Base-by-base conservation (phyloP, 768 basidiomycete genomes). In the Boletus coccyginus region DNA sequence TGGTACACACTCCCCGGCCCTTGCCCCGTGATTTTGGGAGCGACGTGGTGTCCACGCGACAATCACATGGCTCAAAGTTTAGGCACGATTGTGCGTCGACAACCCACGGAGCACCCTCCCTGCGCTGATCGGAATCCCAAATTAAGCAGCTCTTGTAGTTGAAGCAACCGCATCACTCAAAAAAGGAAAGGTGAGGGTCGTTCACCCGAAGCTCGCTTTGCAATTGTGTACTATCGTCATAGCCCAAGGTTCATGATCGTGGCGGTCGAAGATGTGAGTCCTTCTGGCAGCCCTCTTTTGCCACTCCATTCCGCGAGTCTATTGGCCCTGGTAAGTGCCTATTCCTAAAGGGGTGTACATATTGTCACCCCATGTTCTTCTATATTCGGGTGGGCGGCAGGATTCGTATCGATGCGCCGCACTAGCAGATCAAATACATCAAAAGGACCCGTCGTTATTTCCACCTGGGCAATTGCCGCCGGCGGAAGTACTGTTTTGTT, bases 111-210 rank as follows among this genome's bases (percentile, higher is more conserved):
- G 24, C 27, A 3, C 24, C 33, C 55, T 29, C 33, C 17, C 1
- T 46, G 51, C 62, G 62, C 33, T 53, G 9, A 48, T 61, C 62
- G 62, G 58, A 27, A 32, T 19, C 52, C 49, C 24, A 39, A 62
- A 41, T 21, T 36, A 50, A 52, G 64, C 21, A 65, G 24, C 43
- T 41, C 55, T 54, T 59, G 60, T 56, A 42, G 27, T 52, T 46
- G 38, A 36, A 13, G 45, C 16, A 4, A 19, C 12, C 46, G 1
- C 39, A 43, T 24, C 14, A 14, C 50, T 36, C 33, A 14, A 46
- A 43, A 50, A 49, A 13, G 33, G 58, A 32, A 55, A 41, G 9
- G n/a, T 29, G 31, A 43, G 17, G 38, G 46, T 29, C 42, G 42
- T 27, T 31, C 7, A 21, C 17, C 60, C 55, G 55, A 49, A 16